Evolutionary conservation across 1,284 basidiomycete species (phyloP).

Genomic region (Gymnopus androsaceus): DNA sequence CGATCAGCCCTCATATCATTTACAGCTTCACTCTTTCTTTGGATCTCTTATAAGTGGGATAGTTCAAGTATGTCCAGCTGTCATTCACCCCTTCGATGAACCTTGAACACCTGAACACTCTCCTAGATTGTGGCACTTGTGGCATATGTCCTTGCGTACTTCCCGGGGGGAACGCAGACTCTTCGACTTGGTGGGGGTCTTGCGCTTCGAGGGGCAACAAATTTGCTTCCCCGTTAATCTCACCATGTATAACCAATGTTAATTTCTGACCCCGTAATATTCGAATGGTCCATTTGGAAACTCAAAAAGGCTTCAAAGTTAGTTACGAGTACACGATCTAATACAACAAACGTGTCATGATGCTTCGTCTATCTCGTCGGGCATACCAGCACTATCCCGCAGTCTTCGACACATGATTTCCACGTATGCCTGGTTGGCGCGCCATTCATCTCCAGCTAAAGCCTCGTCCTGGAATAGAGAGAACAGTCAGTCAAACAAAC

Average conservation of each 20-base stretch:
- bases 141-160: constrained; percentile 88
- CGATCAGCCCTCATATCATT: neutral
- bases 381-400: constrained; percentile 59
- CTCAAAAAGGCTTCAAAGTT: too few species aligned
- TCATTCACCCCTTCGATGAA: neutral
- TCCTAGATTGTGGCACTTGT: constrained; percentile 76
- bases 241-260: neutral
- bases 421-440: constrained; percentile 62
- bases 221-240: constrained; percentile 70
- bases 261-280: neutral
- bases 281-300: neutral
- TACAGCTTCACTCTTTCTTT: constrained; percentile 76
- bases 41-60: constrained; percentile 82
- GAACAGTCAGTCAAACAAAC: constrained; percentile 37
- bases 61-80: constrained; percentile 56
- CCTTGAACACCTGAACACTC: neutral
- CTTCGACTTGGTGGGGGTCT: constrained; percentile 82
- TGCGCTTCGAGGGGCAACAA: constrained; percentile 79
- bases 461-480: constrained; percentile 34
- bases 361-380: constrained; percentile 31
- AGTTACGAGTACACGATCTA: neutral
- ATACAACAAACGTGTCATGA: neutral
- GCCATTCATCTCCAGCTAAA: constrained; percentile 50
- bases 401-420: constrained; percentile 70
- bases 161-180: constrained; percentile 83